Percentiles rank a stretch among this genome's conserved stretches.
Evolutionary conservation across 1,284 basidiomycete species (phyloP).

Genomic region (Trametes versicolor): DNA sequence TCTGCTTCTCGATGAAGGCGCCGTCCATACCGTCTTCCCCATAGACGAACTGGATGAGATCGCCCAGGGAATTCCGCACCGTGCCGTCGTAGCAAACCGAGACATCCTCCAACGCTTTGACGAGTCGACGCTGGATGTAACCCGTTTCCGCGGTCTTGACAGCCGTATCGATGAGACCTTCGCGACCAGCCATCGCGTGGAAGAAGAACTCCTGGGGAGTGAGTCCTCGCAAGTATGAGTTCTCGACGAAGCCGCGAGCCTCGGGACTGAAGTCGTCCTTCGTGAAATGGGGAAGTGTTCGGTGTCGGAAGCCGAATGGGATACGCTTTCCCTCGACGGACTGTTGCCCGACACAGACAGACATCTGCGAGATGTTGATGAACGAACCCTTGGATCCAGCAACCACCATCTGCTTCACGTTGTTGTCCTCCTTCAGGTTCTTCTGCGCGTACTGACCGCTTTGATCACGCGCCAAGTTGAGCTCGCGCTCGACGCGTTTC

Average conservation of each 20-base stretch:
- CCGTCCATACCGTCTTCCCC: conserved; percentile 99
- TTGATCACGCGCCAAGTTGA: conserved; percentile 96
- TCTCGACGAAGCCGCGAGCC: conserved; percentile 99
- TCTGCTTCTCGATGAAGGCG: conserved; percentile 96
- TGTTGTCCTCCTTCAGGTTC: conserved; percentile 98
- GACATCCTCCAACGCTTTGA: conserved; percentile 98
- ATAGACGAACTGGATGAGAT: conserved; percentile 96
- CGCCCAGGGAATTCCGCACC: conserved; percentile 95
- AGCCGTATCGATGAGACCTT: conserved; percentile 99
- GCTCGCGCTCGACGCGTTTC: conserved; percentile 88
- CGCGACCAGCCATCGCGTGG: conserved; percentile 99
- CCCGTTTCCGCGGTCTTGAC: conserved; percentile 99
- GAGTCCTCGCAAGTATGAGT: conserved; percentile 97
- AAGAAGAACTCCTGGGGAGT: conserved; percentile 99
- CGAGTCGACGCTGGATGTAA: conserved; percentile 97
- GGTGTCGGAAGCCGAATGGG: conserved; percentile 97
- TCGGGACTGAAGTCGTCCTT: conserved; percentile 99
- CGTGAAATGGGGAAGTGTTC: conserved; percentile 96
- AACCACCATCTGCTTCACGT: conserved; percentile 99
- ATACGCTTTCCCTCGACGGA: conserved; percentile 98
- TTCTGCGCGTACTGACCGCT: conserved; percentile 97
- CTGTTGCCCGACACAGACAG: conserved; percentile 98
- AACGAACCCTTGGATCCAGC: conserved; percentile 98
- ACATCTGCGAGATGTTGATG: conserved; percentile 99
- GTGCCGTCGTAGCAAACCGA: conserved; percentile 99